Percentiles rank a stretch among this genome's conserved stretches.
phyloP scores from a whole-genome alignment of 202 grass and related monocot species.

The Tripidium arundinaceum region DNA sequence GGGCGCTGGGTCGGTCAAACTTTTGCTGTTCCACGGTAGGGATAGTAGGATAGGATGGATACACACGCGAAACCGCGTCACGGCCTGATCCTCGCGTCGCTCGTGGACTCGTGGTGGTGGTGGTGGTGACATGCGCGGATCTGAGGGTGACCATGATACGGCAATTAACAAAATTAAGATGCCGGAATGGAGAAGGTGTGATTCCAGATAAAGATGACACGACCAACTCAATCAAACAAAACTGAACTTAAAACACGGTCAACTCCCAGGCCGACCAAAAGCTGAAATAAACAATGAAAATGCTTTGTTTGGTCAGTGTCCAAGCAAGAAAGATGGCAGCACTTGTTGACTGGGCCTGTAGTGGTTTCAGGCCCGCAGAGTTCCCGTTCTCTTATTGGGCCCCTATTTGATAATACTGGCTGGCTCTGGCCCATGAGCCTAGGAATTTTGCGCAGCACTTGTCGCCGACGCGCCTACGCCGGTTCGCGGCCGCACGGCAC shows the following conservation, averaged over 20 bases:
- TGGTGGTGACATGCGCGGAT: background rate
- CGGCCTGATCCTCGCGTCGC: slow-evolving; percentile 1
- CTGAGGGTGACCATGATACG: background rate
- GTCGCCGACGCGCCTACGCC: no score
- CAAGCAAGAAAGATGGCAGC: background rate
- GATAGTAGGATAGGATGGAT: background rate
- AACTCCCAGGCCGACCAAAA: background rate
- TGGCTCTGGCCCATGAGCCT: background rate
- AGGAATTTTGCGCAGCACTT: background rate
- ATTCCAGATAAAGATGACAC: slow-evolving; percentile 10
- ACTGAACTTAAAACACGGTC: background rate
- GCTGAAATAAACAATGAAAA: background rate
- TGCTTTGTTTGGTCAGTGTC: background rate
- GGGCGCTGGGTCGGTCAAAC: background rate
- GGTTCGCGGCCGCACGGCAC: no score
- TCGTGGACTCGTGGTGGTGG: no score
- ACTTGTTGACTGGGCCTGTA: background rate
- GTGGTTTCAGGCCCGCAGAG: background rate
- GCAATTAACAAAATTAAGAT: background rate
- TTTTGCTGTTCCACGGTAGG: background rate
- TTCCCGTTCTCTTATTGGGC: background rate
- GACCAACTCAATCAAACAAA: background rate
- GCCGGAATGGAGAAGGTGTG: background rate
- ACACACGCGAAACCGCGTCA: slow-evolving; percentile 18
- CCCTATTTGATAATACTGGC: background rate